Evolutionary conservation across 495 filamentous ascomycete genomes (phyloP).

Genomic region (Thermothielavioides terrestris): DNA sequence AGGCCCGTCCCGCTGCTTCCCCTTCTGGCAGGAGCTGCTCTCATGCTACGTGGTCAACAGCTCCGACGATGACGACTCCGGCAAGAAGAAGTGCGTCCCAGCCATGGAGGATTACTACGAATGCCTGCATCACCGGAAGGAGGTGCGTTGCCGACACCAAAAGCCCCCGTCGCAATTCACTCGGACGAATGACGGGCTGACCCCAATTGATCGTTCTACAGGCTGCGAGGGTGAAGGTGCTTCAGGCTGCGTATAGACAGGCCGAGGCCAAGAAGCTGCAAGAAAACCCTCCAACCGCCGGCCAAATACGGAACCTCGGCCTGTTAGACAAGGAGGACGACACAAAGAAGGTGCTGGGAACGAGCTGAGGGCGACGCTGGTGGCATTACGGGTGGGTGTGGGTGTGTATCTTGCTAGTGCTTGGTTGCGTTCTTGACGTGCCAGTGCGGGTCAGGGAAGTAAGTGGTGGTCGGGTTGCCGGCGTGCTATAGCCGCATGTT

Average conservation of each 20-base stretch:
- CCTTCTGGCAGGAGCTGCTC: constrained; percentile 94
- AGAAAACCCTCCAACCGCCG: constrained; percentile 63
- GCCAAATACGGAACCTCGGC: constrained; percentile 75
- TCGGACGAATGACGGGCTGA: not conserved
- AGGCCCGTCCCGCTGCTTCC: constrained; percentile 91
- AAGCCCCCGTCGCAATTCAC: not conserved
- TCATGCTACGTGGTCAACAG: constrained; percentile 85
- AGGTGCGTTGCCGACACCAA: constrained; percentile 48
- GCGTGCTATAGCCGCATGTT: not conserved
- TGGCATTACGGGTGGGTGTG: not conserved
- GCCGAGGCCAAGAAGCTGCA: constrained; percentile 64
- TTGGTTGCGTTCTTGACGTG: not conserved
- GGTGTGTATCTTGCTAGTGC: constrained; percentile 15
- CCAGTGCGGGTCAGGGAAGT: not conserved
- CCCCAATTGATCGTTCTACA: constrained; percentile 28
- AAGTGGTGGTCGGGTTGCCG: not conserved
- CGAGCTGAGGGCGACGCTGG: constrained; percentile 18
- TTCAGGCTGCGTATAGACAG: constrained; percentile 85
- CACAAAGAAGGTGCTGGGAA: constrained; percentile 51
- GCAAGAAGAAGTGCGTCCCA: constrained; percentile 84
- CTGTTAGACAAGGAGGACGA: constrained; percentile 75
- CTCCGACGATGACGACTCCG: constrained; percentile 59
- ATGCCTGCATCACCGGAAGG: constrained; percentile 96
- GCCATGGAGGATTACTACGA: constrained; percentile 95
- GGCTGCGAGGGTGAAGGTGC: constrained; percentile 64